Percentiles rank a stretch among this genome's conserved stretches.
Evolutionary conservation across 352 stramenopile genomes (phyloP).

Genomic region (Nothophytophthora sp.): DNA sequence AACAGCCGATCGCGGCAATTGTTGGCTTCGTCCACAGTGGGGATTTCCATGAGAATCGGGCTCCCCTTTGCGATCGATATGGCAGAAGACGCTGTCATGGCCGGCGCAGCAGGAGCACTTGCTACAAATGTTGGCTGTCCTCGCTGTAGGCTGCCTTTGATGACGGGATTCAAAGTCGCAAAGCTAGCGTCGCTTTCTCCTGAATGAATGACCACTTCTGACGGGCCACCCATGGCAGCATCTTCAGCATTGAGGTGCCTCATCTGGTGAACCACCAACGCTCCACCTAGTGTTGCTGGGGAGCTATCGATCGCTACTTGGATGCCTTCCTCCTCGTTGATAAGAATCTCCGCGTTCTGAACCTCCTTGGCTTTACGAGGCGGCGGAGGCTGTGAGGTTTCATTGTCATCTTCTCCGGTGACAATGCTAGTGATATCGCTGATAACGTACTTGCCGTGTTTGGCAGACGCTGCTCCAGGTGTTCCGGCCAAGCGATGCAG

Average conservation of each 20-base stretch:
- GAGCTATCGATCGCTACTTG: constrained; percentile 44
- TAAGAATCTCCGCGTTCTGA: constrained; percentile 12
- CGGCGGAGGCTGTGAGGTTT: constrained; percentile 3
- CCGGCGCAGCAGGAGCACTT: constrained; percentile 19
- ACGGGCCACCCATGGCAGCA: constrained; percentile 24
- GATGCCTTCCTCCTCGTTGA: constrained; percentile 55
- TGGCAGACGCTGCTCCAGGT: constrained; percentile 8
- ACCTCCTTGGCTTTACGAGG: neutral
- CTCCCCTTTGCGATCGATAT: constrained; percentile 12
- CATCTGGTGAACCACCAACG: constrained; percentile 1
- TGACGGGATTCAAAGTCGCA: constrained; percentile 67
- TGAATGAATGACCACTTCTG: constrained; percentile 77
- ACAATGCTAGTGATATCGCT: constrained; percentile 21
- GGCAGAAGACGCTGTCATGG: constrained; percentile 24
- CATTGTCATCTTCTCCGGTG: constrained; percentile 17
- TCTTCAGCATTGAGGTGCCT: constrained; percentile 24
- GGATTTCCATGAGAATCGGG: constrained; percentile 54
- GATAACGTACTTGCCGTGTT: constrained; percentile 19
- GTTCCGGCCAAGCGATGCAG: constrained; percentile 23
- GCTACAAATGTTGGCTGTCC: constrained; percentile 17
- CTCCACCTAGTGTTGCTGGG: neutral
- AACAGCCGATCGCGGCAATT: constrained; percentile 21
- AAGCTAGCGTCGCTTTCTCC: constrained; percentile 71
- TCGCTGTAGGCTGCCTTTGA: constrained; percentile 24
- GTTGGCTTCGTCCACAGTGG: constrained; percentile 21